Evolutionary conservation across 352 stramenopile species (phyloP), one percentile per base, ranked within the genome.

Genomic region (Nothophytophthora sp.): DNA sequence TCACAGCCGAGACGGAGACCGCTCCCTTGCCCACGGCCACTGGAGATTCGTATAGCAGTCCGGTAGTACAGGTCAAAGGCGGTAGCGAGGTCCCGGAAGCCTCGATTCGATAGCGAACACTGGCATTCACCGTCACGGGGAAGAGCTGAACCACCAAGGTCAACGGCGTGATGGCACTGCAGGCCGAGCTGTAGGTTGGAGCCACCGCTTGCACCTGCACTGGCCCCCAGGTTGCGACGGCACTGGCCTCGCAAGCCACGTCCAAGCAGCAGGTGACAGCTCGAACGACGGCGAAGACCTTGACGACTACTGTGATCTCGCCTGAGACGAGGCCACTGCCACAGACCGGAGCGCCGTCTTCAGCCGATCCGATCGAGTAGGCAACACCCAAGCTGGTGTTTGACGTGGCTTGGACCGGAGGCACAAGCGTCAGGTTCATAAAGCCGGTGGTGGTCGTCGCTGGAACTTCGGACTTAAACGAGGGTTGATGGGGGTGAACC

Each of bases 251-350:
- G 19, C 69, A 79, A 0, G 46, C 33, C 5, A 67, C 47, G 13
- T 60, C 53, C 4, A 76, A 33, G 30, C 80, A 90, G 47, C 80
- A 90, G 15, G 70, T 53, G 1, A 86, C 64, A 0, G 76, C 74
- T 33, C 39, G 57, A 11, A 90, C 51, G 4, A 79, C 50, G 24
- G 87, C 69, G 15, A 56, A 74, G 13, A 81, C 73, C n/a, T 59
- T 63, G 23, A 55, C 67, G 13, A 22, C 33, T 20, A 65, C 46
- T 4, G 44, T 64, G 3, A 55, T 48, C 1, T 66, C 63, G 3
- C 40, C 59, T 6, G 49, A 39, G 3, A 42, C 35, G 15, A 52
- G 63, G 0, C 48, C 38, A 2, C 34, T 39, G 12, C 7, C 50
- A 4, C 50, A 64, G n/a, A 23, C 43, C 0, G 45, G 47, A 0